phyloP scores from a whole-genome alignment of 371 early-diverging fungal genomes.

The Circinella minor region DNA sequence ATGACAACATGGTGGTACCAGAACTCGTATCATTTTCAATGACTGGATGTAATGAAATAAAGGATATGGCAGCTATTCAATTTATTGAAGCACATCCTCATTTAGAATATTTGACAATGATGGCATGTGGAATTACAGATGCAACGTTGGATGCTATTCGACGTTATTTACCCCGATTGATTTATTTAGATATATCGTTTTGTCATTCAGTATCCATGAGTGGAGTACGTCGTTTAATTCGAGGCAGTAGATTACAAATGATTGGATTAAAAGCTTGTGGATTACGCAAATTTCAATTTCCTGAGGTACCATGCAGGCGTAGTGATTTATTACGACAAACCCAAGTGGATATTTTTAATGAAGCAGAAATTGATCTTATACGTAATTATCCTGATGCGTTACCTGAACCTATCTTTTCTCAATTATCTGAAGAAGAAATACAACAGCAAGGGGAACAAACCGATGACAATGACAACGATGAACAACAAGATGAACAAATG shows the following conservation, averaged over 20 bases:
- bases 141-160: slow-evolving; percentile 31
- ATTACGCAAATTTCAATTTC: slow-evolving; percentile 30
- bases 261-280: slow-evolving; percentile 46
- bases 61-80: slow-evolving; percentile 37
- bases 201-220: slow-evolving; percentile 27
- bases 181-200: slow-evolving; percentile 42
- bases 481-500: background rate
- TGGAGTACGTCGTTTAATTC: slow-evolving; percentile 37
- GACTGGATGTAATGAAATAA: slow-evolving; percentile 35
- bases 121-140: slow-evolving; percentile 49
- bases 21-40: slow-evolving; percentile 39
- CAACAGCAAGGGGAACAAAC: background rate
- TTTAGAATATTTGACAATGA: slow-evolving; percentile 32
- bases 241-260: slow-evolving; percentile 28
- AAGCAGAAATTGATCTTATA: slow-evolving; percentile 12
- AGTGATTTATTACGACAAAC: slow-evolving; percentile 5
- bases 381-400: slow-evolving; percentile 4
- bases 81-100: slow-evolving; percentile 39
- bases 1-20: slow-evolving; percentile 14
- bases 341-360: slow-evolving; percentile 15
- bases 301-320: slow-evolving; percentile 25
- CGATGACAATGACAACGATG: background rate
- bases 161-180: slow-evolving; percentile 27
- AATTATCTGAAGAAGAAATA: background rate
- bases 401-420: background rate